Evolutionary conservation across 2,329 filamentous ascomycete species (phyloP), one percentile per base, ranked within the genome.

Genomic region (Colletotrichum shisoi): DNA sequence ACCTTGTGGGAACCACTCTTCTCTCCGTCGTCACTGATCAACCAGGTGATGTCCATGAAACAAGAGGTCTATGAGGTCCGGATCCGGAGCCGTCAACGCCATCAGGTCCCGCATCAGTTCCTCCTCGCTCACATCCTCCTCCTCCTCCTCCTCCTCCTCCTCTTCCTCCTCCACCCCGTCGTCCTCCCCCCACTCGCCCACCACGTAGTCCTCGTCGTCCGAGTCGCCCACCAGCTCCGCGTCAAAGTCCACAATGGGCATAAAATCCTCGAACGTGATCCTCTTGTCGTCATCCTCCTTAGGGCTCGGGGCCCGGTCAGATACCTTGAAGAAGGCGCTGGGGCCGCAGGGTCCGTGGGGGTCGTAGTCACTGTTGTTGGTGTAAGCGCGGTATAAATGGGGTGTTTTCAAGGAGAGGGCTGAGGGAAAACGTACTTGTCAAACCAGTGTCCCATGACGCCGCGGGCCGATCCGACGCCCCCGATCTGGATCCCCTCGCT

Each of bases 381-480:
- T 11, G 63, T 69, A 46, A 72, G 49, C 51, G 27, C 4, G 63
- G 11, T 11, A 62, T 45, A 11, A 12, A 44, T 21, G 11, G 40
- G 27, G 7, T 9, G 31, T 34, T 34, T 8, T 34, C 31, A 34
- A 34, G 7, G 24, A 12, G 8, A 40, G 31, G 42, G 9, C 9
- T n/a, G 31, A 4, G 24, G 19, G 31, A 31, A n/a, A 11, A 31
- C 80, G 68, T 79, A 88, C 86, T 88, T 89, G 72, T 92, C 90
- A 72, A 93, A 94, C 91, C 91, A 94, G 58, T 87, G 89, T 0
- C 91, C 91, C 2, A 93, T 73, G 0, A 93, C 87, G 1, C 91
- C 91, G 8, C 90, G 83, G 7, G 84, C 86, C 6, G 88, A 89
- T 56, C 80, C 78, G 1, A 87, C 72, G 0, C 91, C 91, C 12